phyloP scores from a whole-genome alignment of 306 rosid species.

The Vigna unguiculata region DNA sequence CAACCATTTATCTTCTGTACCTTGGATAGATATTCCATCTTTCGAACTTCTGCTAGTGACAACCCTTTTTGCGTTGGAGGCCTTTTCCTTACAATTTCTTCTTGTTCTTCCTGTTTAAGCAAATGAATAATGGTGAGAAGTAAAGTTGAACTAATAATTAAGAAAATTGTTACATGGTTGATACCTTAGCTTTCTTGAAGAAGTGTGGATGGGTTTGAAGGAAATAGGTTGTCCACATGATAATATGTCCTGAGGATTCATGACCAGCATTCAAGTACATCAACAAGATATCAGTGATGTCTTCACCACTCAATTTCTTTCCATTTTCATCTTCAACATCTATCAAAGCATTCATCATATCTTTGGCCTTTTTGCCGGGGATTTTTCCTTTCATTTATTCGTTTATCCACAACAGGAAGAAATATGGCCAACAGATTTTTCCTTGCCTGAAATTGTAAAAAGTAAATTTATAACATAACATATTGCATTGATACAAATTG shows the following conservation, averaged over 20 bases:
- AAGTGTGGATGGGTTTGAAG: constrained; percentile 59
- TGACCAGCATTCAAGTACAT: constrained; percentile 97
- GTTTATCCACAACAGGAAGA: constrained; percentile 56
- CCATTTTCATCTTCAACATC: constrained; percentile 79
- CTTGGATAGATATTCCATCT: constrained; percentile 80
- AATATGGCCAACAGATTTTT: constrained; percentile 55
- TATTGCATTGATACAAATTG: no score
- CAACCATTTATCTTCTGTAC: constrained; percentile 41
- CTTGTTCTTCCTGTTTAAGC: constrained; percentile 74
- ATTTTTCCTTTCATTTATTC: constrained; percentile 45
- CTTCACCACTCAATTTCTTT: constrained; percentile 63
- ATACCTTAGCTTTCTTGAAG: constrained; percentile 74
- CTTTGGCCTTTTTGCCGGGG: constrained; percentile 43
- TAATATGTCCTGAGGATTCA: constrained; percentile 87
- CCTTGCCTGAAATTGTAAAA: constrained; percentile 56
- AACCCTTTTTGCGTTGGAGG: constrained; percentile 69
- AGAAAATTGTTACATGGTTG: not conserved
- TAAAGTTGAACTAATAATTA: no score
- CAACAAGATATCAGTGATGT: constrained; percentile 71
- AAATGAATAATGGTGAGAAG: no score
- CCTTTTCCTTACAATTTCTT: constrained; percentile 64
- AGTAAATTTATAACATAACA: no score
- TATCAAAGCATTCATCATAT: constrained; percentile 83
- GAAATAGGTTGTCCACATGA: constrained; percentile 76
- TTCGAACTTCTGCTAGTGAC: constrained; percentile 71